Evolutionary conservation across 1,284 basidiomycete genomes (phyloP).

Genomic region (Fomitopsis betulina): DNA sequence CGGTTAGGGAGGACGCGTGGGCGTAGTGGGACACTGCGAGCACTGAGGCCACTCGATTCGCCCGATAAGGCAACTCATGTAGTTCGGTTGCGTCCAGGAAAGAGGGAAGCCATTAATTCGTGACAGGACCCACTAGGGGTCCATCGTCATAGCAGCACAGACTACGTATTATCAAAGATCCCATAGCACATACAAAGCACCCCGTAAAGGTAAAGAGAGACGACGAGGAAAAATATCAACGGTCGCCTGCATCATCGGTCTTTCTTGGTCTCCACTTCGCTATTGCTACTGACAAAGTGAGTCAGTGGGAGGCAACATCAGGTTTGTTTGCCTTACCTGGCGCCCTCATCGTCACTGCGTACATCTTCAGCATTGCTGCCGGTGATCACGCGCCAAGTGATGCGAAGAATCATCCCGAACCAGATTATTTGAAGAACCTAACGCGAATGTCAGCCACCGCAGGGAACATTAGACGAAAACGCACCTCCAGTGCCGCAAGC

Average conservation of each 20-base stretch:
- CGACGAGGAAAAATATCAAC: background rate
- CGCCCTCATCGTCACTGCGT: constrained; percentile 83
- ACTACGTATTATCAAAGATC: background rate
- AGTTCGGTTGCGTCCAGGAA: background rate
- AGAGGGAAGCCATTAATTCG: background rate
- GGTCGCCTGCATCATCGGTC: constrained; percentile 11
- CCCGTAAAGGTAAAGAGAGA: background rate
- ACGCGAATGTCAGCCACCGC: constrained; percentile 12
- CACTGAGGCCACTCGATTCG: constrained; percentile 23
- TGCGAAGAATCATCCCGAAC: constrained; percentile 81
- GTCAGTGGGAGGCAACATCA: background rate
- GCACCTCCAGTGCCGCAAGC: constrained; percentile 62
- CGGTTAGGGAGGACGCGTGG: background rate
- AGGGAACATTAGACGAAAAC: constrained; percentile 10
- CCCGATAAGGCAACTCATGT: constrained; percentile 27
- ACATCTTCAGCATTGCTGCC: constrained; percentile 81
- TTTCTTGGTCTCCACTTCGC: constrained; percentile 16
- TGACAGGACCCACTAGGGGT: background rate
- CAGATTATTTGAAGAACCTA: constrained; percentile 77
- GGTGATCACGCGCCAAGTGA: constrained; percentile 77
- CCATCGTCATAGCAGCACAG: background rate
- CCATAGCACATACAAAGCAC: background rate
- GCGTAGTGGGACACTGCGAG: constrained; percentile 1
- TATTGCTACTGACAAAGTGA: constrained; percentile 3
- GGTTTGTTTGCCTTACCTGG: constrained; percentile 16